Conservation (phyloP, 805 yeast genomes). For the Yarrowia porcina region DNA sequence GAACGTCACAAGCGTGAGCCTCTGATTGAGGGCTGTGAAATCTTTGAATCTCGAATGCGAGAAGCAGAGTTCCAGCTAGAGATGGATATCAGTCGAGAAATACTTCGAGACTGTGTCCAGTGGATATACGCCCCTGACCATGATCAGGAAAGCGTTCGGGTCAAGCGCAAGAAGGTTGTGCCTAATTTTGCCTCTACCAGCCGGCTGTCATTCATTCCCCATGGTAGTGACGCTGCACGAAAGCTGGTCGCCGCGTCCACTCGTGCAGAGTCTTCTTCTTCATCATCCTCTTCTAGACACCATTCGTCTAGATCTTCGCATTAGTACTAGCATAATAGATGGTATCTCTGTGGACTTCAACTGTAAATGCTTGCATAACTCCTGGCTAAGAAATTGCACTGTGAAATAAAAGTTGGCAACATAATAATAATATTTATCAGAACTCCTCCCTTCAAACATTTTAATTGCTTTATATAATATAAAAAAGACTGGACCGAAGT, state of each 20-base stretch:
- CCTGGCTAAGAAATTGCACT: too few relatives aligned
- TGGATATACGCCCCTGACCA: slow-evolving; percentile 40
- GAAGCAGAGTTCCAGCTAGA: slow-evolving; percentile 60
- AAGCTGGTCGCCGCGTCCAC: background rate
- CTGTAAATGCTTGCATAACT: background rate
- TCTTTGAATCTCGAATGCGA: slow-evolving; percentile 55
- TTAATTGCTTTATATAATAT: too few relatives aligned
- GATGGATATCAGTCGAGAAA: slow-evolving; percentile 51
- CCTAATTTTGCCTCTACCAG: slow-evolving; percentile 16
- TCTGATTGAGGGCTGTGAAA: slow-evolving; percentile 76
- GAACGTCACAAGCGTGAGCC: slow-evolving; percentile 46
- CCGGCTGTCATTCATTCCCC: slow-evolving; percentile 8
- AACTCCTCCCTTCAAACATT: too few relatives aligned
- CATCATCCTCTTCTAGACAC: background rate
- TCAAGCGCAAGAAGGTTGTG: slow-evolving; percentile 16
- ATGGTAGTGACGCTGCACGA: slow-evolving; percentile 15
- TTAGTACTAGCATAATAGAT: slow-evolving; percentile 11
- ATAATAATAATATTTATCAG: too few relatives aligned
- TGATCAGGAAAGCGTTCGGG: slow-evolving; percentile 8
- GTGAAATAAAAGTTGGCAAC: too few relatives aligned
- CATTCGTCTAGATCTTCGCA: background rate
- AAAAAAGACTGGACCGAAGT: background rate
- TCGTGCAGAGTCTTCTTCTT: background rate
- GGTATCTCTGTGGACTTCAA: background rate
- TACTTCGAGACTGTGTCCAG: slow-evolving; percentile 58